Base-by-base conservation (phyloP, 2,329 filamentous ascomycete species). In the Aspergillus versicolor region DNA sequence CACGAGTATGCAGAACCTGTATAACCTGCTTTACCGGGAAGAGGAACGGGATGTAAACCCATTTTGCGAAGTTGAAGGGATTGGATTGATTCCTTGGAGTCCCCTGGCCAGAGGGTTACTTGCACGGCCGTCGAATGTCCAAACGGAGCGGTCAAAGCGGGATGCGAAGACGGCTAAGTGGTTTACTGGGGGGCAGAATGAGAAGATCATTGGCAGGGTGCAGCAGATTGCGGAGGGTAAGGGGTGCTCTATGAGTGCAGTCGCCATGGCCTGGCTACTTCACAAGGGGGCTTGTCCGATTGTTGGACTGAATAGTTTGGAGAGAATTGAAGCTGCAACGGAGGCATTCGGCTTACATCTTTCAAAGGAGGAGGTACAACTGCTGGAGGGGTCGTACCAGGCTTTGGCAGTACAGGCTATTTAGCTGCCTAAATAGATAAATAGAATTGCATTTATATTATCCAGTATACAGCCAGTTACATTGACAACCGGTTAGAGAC, bases 1-100 rank as follows among this genome's bases (percentile, higher is more conserved):
- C 63, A 73, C 84, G 46, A 77, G 73, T 6, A 86, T 86, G 83
- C 83, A 85, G 47, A 63, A 65, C 15, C 52, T 61, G 3, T 63
- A 66, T 19, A 65, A 61, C 38, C 48, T 68, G 13, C 17, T 62
- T 0, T 61, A 65, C 17, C 61, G 66, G 7, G 66, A 68, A 43
- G 66, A 67, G 43, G 65, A 68, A 52, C 64, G 64, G 2, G 65
- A 68, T 13, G 58, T 66, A 44, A 63, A 63, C 27, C 59, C 57
- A 2, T 68, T 63, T 22, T 68, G 66, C 37, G 58, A 59, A 1
- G 61, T 61, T 3, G 57, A 55, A 2, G 66, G 63, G 2, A 58
- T 67, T 12, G 62, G 58, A 6, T 30, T 67, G 4, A 58, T 67
- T 9, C 62, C 63, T 13, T 67, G 63, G 63, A 62, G 60, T 41